phyloP scores from a whole-genome alignment of 2,329 filamentous ascomycete genomes.

The Akanthomyces lecanii region DNA sequence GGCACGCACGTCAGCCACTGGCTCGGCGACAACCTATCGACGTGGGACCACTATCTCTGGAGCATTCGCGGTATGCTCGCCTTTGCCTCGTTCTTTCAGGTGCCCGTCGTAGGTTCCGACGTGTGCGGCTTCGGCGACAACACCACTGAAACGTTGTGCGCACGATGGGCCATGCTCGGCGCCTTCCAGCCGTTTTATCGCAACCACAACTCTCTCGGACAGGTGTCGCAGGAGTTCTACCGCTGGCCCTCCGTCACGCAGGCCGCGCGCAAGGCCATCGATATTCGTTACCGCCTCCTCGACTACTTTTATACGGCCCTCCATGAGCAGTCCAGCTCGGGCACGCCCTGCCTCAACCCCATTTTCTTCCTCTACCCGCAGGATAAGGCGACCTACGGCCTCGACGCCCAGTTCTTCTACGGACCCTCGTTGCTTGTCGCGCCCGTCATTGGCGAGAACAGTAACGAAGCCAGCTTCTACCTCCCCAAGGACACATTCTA shows the following conservation, averaged over 20 bases:
- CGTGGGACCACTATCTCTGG: constrained; percentile 55
- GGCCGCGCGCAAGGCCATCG: constrained; percentile 63
- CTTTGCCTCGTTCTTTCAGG: constrained; percentile 61
- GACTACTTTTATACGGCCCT: constrained; percentile 74
- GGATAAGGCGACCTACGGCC: constrained; percentile 37
- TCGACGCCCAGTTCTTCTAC: constrained; percentile 46
- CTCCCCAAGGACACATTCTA: constrained; percentile 48
- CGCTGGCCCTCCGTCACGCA: constrained; percentile 57
- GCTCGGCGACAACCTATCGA: constrained; percentile 44
- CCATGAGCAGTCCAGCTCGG: constrained; percentile 54
- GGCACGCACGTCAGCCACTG: constrained; percentile 60
- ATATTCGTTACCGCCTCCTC: constrained; percentile 64
- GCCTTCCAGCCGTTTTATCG: constrained; percentile 66
- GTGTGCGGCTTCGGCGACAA: constrained; percentile 72
- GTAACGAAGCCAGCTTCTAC: constrained; percentile 40
- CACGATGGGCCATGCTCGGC: constrained; percentile 62
- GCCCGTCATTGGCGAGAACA: constrained; percentile 41
- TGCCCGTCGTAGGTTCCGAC: constrained; percentile 67
- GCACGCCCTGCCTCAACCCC: constrained; percentile 67
- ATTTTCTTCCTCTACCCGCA: constrained; percentile 65
- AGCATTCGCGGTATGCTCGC: constrained; percentile 56
- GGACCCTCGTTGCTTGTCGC: constrained; percentile 41
- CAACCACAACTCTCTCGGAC: constrained; percentile 54
- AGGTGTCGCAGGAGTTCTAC: constrained; percentile 59
- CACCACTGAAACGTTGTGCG: constrained; percentile 57